Evolutionary conservation across 495 filamentous ascomycete species (phyloP).

Genomic region (Gamarada debralockiae): DNA sequence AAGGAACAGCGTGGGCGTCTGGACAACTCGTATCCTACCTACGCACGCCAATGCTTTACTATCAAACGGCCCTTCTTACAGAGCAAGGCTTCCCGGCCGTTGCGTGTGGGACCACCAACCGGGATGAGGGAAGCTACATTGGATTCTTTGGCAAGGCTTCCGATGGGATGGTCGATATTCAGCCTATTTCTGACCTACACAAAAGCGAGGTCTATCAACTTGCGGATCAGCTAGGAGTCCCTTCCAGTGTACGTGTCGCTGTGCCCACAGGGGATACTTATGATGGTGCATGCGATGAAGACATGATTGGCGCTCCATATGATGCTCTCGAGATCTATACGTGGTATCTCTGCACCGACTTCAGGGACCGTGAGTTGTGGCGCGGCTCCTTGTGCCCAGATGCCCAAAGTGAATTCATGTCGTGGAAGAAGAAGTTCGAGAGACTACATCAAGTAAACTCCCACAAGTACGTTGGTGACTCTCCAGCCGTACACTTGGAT

Average conservation of each 20-base stretch:
- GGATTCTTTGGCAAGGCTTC: background rate
- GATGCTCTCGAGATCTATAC: background rate
- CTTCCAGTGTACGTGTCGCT: background rate
- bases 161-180: background rate
- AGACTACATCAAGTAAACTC: background rate
- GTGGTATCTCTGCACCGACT: background rate
- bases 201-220: conserved; percentile 2
- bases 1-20: too few relatives aligned
- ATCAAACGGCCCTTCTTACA: background rate
- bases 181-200: background rate
- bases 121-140: background rate
- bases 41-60: background rate
- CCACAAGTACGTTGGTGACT: background rate
- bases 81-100: background rate
- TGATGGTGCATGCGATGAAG: conserved; percentile 2
- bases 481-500: background rate
- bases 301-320: background rate
- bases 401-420: background rate
- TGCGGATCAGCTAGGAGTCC: background rate
- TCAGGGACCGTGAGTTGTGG: background rate
- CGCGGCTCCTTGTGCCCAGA: background rate
- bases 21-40: background rate
- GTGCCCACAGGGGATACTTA: background rate
- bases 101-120: background rate
- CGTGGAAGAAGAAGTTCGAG: background rate